phyloP scores from a whole-genome alignment of 768 basidiomycete genomes.

The Rhizopogon vinicolor region DNA sequence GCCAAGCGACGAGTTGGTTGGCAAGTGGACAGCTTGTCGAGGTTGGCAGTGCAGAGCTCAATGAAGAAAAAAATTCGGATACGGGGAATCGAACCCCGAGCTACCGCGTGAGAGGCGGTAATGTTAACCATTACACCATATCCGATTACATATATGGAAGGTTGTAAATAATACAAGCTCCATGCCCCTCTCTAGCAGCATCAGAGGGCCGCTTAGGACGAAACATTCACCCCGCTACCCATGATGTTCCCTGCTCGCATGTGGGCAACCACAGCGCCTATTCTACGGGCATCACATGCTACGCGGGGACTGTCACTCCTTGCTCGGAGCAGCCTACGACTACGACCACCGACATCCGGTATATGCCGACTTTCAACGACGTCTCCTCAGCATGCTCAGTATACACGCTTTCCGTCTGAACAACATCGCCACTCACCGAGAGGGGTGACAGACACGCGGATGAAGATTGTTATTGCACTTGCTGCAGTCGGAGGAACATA shows the following conservation, averaged over 20 bases:
- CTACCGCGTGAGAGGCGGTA: conserved; percentile 33
- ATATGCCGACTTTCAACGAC: conserved; percentile 17
- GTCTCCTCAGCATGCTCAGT: conserved; percentile 16
- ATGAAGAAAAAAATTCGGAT: conserved; percentile 31
- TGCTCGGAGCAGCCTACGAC: neutral
- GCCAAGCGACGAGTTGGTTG: no score
- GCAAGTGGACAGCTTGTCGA: no score
- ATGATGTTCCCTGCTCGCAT: neutral
- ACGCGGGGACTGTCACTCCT: neutral
- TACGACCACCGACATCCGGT: neutral
- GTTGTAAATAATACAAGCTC: accelerated
- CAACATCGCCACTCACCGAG: neutral
- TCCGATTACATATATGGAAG: neutral
- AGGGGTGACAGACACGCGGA: conserved; percentile 8
- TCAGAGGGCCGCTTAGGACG: neutral
- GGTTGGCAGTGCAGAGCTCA: no score
- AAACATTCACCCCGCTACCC: neutral
- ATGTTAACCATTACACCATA: conserved; percentile 4
- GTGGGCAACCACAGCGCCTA: neutral
- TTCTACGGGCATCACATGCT: neutral
- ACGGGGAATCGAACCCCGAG: conserved; percentile 58
- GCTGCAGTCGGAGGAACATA: conserved; percentile 19
- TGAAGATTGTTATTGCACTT: conserved; percentile 14
- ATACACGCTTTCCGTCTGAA: conserved; percentile 21
- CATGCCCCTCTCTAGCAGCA: neutral